These are phyloP conservation scores for Graphiopsis chlorocephala DNA, from an alignment of 2,329 filamentous ascomycete genomes.

Conservation along the genomic window DNA sequence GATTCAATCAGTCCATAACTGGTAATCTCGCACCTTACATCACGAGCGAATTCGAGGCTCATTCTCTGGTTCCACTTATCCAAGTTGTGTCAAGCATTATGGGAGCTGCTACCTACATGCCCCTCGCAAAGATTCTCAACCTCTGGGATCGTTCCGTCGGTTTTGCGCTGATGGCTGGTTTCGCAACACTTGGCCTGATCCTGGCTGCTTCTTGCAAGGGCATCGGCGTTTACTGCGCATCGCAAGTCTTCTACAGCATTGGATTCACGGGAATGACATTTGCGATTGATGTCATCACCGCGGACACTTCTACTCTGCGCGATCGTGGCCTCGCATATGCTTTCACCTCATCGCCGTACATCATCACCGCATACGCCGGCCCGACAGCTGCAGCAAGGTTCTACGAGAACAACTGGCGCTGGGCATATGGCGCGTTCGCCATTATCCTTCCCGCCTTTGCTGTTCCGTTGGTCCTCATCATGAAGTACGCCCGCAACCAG, in stretches of 20 bases:
- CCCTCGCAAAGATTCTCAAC: slow-evolving; percentile 65
- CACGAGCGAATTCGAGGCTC: slow-evolving; percentile 51
- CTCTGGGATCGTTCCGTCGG: slow-evolving; percentile 66
- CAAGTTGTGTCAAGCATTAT: slow-evolving; percentile 55
- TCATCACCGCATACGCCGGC: slow-evolving; percentile 33
- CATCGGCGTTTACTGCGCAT: slow-evolving; percentile 30
- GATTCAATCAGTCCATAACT: slow-evolving; percentile 7
- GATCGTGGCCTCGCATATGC: slow-evolving; percentile 33
- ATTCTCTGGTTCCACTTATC: slow-evolving; percentile 54
- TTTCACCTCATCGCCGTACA: slow-evolving; percentile 34
- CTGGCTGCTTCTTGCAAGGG: slow-evolving; percentile 31
- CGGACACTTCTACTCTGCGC: slow-evolving; percentile 33
- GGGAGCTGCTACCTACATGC: slow-evolving; percentile 60
- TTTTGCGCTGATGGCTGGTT: slow-evolving; percentile 54
- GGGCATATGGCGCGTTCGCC: slow-evolving; percentile 33
- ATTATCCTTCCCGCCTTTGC: slow-evolving; percentile 32
- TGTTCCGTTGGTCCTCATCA: slow-evolving; percentile 28
- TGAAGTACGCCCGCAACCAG: slow-evolving; percentile 29
- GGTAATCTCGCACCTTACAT: slow-evolving; percentile 26
- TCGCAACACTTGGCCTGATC: slow-evolving; percentile 43
- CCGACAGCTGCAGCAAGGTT: slow-evolving; percentile 28
- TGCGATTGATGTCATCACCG: slow-evolving; percentile 34
- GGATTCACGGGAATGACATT: slow-evolving; percentile 32
- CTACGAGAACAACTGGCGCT: slow-evolving; percentile 29
- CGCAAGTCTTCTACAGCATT: slow-evolving; percentile 29